Conservation (phyloP, 108 stramenopile species). For the Pelagomonas calceolata region DNA sequence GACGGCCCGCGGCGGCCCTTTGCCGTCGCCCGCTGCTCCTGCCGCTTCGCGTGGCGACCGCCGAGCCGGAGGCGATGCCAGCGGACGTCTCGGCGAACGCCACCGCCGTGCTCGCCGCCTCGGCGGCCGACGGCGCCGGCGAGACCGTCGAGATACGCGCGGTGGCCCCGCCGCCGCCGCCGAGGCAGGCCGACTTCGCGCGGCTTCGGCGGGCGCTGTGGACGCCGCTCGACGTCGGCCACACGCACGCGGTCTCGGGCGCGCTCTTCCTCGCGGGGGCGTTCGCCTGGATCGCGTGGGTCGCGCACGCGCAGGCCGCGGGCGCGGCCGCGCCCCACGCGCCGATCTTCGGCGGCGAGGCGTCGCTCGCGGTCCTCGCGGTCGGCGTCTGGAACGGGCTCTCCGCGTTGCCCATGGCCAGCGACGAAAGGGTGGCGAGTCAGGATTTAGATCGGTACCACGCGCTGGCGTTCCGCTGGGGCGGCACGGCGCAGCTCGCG, state of each 20-base stretch:
- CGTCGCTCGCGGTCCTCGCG: neutral
- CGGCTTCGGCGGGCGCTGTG: neutral
- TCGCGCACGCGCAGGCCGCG: neutral
- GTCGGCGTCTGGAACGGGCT: neutral
- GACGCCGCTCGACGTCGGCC: neutral
- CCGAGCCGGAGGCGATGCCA: no score
- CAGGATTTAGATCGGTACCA: neutral
- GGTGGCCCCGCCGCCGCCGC: no score
- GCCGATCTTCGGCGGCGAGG: neutral
- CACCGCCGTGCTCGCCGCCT: no score
- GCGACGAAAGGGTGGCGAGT: neutral
- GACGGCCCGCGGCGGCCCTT: no score
- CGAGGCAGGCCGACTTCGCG: no score
- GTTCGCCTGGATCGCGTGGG: neutral
- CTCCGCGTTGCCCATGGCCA: neutral
- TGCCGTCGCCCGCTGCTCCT: no score
- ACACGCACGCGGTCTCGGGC: neutral
- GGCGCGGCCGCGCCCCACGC: no score
- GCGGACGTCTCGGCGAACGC: no score
- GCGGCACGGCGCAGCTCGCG: neutral
- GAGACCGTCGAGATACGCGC: no score
- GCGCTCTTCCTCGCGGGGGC: neutral
- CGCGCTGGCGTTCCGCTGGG: neutral
- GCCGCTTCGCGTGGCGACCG: no score
- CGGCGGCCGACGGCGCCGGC: no score